A percentile compares a stretch with the other conserved stretches of the same genome.
Evolutionary conservation across 306 rosid species (phyloP).

Genomic region (Benincasa hispida): DNA sequence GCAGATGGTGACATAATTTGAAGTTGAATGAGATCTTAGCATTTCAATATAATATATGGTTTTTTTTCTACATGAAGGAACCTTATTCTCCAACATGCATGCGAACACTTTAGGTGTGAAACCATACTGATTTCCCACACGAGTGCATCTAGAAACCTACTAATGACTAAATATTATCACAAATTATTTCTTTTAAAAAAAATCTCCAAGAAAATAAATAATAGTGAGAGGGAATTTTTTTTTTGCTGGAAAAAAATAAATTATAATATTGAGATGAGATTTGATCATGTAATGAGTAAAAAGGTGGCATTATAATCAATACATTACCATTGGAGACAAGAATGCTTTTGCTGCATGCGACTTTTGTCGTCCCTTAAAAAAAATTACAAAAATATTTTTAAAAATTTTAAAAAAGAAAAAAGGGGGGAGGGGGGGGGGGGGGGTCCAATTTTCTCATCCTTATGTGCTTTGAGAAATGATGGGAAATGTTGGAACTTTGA

Average conservation of each 20-base stretch:
- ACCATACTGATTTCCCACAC: slow-evolving; percentile 4
- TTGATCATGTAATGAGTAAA: slow-evolving; percentile 4
- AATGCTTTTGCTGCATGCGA: slow-evolving; percentile 12
- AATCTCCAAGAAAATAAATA: not conserved
- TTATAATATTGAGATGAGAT: not conserved
- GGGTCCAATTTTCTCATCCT: slow-evolving; percentile 7
- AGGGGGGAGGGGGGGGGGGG: too few species aligned
- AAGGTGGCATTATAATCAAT: not conserved
- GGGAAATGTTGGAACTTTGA: slow-evolving; percentile 6
- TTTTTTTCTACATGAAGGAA: not conserved
- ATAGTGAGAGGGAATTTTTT: not conserved
- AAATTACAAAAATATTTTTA: too few species aligned
- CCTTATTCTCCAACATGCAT: not conserved
- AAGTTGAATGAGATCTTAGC: too few species aligned
- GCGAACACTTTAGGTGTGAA: not conserved
- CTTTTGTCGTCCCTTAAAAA: not conserved
- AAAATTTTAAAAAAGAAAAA: too few species aligned
- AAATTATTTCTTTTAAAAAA: not conserved
- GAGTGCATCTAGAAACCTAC: slow-evolving; percentile 9
- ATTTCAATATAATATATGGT: not conserved
- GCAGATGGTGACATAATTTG: not conserved
- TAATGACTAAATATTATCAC: not conserved
- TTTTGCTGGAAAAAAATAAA: too few species aligned
- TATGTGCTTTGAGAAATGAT: slow-evolving; percentile 11
- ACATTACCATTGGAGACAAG: not conserved